Percentiles rank a stretch among this genome's conserved stretches.
Evolutionary conservation across 176 grass and related monocot species (phyloP).

Genomic region (Oryza coarctata): DNA sequence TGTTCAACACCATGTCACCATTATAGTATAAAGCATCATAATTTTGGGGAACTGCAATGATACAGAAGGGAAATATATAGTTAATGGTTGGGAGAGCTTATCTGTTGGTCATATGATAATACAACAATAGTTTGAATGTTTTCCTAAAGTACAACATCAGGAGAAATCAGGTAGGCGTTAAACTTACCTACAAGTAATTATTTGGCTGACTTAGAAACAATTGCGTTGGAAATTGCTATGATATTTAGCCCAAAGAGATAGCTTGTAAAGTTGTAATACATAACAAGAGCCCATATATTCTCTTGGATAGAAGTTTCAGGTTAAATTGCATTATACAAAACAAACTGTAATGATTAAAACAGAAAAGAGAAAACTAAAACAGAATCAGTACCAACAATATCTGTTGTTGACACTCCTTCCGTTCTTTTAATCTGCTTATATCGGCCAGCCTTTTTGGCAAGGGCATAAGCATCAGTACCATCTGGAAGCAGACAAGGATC

Average conservation of each 20-base stretch:
- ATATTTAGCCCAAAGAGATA: not conserved
- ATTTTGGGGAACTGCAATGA: not conserved
- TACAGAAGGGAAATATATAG: not conserved
- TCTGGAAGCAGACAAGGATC: conserved; percentile 93
- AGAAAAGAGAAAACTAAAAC: conserved; percentile 8
- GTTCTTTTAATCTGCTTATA: conserved; percentile 97
- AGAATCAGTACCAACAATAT: conserved; percentile 70
- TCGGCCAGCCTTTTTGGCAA: conserved; percentile 85
- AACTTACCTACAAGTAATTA: not conserved
- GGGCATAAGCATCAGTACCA: conserved; percentile 87
- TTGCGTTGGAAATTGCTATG: not conserved
- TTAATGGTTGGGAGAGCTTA: not conserved
- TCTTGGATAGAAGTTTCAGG: not conserved
- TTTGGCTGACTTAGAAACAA: not conserved
- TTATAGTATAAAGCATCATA: not conserved
- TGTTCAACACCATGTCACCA: not conserved
- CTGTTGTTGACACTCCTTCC: conserved; percentile 82
- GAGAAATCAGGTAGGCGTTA: not conserved
- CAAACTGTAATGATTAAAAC: conserved; percentile 8
- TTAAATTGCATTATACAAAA: not conserved
- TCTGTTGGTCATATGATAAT: not conserved
- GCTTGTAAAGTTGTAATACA: not conserved
- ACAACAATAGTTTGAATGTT: not conserved
- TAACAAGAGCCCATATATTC: not conserved
- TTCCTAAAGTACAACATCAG: not conserved